Conservation (phyloP, 2,329 filamentous ascomycete species). For the Epichloe sibirici region DNA sequence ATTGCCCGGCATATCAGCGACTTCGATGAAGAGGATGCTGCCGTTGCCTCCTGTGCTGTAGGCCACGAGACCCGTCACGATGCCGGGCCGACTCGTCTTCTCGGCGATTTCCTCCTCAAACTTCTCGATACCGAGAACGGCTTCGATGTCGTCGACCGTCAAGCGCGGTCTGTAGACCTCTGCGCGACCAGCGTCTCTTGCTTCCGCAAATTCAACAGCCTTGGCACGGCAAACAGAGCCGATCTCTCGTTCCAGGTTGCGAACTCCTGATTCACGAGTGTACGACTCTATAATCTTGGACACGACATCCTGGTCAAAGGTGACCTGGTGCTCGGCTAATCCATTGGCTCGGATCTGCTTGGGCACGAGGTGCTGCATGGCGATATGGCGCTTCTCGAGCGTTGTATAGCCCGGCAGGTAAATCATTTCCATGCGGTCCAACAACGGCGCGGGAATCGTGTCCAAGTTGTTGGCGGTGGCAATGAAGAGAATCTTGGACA, state of each 20-base stretch:
- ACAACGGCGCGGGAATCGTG: slow-evolving; percentile 83
- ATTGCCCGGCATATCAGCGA: slow-evolving; percentile 89
- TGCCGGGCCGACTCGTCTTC: slow-evolving; percentile 68
- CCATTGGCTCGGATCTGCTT: slow-evolving; percentile 93
- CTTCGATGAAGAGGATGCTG: slow-evolving; percentile 95
- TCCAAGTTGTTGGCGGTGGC: slow-evolving; percentile 92
- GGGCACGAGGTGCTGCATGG: slow-evolving; percentile 81
- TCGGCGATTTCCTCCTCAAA: slow-evolving; percentile 95
- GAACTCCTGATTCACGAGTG: slow-evolving; percentile 90
- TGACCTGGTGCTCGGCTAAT: slow-evolving; percentile 60
- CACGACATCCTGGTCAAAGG: slow-evolving; percentile 70
- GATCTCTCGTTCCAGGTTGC: slow-evolving; percentile 91
- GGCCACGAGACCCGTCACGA: slow-evolving; percentile 91
- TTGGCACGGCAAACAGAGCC: slow-evolving; percentile 90
- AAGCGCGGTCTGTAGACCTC: slow-evolving; percentile 63
- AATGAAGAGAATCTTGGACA: slow-evolving; percentile 95
- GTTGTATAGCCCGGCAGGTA: slow-evolving; percentile 91
- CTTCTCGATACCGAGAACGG: slow-evolving; percentile 82
- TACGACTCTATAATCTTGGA: slow-evolving; percentile 95
- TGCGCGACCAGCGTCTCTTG: slow-evolving; percentile 59
- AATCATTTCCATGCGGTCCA: slow-evolving; percentile 97
- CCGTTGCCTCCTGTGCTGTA: slow-evolving; percentile 89
- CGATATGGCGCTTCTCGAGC: slow-evolving; percentile 92
- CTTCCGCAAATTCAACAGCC: slow-evolving; percentile 88
- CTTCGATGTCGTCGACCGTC: slow-evolving; percentile 69